These are phyloP conservation scores for Cutaneotrichosporon spelunceum DNA, from an alignment of 1,284 basidiomycete species.

Conservation along the genomic window DNA sequence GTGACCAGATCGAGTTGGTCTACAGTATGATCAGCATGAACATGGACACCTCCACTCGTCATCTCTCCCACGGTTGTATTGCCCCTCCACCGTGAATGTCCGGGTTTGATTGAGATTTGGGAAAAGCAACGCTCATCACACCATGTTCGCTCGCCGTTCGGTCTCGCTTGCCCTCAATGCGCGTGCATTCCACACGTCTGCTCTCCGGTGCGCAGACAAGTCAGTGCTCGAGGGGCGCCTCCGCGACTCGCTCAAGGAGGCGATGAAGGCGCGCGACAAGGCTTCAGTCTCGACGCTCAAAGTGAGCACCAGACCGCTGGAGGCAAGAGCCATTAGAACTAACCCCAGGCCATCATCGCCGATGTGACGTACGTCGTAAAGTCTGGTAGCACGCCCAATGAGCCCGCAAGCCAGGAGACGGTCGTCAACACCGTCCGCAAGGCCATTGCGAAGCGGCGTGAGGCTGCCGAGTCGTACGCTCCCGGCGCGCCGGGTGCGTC, in stretches of 20 bases:
- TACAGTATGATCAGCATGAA: neutral
- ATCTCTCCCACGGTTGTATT: constrained; percentile 16
- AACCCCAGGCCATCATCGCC: constrained; percentile 37
- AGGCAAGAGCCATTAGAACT: neutral
- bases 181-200: constrained; percentile 24
- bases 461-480: constrained; percentile 42
- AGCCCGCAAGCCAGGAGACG: constrained; percentile 34
- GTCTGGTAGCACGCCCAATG: constrained; percentile 37
- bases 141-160: constrained; percentile 25
- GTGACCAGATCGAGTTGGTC: neutral
- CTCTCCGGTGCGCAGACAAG: constrained; percentile 15
- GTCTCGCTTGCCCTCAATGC: neutral
- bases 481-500: constrained; percentile 37
- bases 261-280: constrained; percentile 48
- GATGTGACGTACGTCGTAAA: constrained; percentile 45
- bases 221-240: constrained; percentile 33
- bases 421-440: constrained; percentile 41
- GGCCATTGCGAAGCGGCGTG: constrained; percentile 40
- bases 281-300: constrained; percentile 39
- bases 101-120: neutral
- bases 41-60: constrained; percentile 5
- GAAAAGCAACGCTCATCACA: neutral
- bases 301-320: constrained; percentile 26
- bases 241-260: constrained; percentile 45
- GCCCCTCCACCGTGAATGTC: neutral